These are phyloP conservation scores for Aspergillus hancockii DNA, from an alignment of 495 filamentous ascomycete genomes.

Conservation along the genomic window DNA sequence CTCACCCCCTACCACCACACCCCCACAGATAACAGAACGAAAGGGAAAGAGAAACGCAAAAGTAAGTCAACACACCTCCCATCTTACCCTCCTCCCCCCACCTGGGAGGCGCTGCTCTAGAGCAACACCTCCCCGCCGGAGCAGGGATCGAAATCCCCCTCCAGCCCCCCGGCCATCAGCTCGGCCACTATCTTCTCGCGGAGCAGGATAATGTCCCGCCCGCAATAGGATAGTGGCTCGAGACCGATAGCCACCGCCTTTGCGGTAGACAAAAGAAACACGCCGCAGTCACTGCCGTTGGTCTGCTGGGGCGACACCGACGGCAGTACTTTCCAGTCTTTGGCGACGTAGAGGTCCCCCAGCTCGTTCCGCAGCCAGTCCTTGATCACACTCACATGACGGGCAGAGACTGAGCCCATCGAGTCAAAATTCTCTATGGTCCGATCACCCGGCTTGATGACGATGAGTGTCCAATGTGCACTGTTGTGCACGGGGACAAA, in stretches of 20 bases:
- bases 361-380: conserved; percentile 62
- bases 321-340: conserved; percentile 61
- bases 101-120: too few relatives aligned
- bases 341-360: conserved; percentile 52
- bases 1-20: neutral
- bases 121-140: conserved; percentile 27
- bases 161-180: conserved; percentile 66
- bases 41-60: neutral
- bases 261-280: conserved; percentile 74
- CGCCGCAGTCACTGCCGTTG: conserved; percentile 79
- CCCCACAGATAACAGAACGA: conserved; percentile 9
- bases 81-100: neutral
- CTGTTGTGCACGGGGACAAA: conserved; percentile 59
- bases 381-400: conserved; percentile 43
- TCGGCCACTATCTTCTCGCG: conserved; percentile 68
- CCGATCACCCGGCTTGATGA: conserved; percentile 63
- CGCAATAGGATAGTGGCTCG: conserved; percentile 58
- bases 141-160: conserved; percentile 41
- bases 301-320: conserved; percentile 56
- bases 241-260: conserved; percentile 67
- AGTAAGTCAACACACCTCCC: neutral
- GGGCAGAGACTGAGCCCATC: conserved; percentile 43
- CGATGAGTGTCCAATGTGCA: conserved; percentile 63
- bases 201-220: conserved; percentile 58
- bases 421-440: conserved; percentile 78